Conservation (phyloP, 75 land plant species). For the Adiantum capillusveneris region DNA sequence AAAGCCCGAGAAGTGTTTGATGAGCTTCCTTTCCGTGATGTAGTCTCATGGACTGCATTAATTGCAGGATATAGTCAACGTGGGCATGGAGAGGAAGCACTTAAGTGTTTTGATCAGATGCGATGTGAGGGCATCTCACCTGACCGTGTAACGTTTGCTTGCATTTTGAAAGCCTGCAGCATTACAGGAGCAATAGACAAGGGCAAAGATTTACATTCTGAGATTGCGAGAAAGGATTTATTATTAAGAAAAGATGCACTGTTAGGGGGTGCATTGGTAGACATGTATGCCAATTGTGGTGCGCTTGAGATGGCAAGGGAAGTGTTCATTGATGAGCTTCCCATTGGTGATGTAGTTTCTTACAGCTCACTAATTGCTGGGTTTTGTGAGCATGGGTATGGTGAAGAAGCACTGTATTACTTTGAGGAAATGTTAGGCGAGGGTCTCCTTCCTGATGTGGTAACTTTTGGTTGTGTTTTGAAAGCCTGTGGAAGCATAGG, state of each 20-base stretch:
- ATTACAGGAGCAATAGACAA: neutral
- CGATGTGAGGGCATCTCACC: neutral
- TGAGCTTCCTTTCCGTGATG: slow-evolving; percentile 7
- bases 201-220: slow-evolving; percentile 7
- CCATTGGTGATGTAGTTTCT: slow-evolving; percentile 11
- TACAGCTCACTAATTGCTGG: slow-evolving; percentile 16
- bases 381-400: slow-evolving; percentile 12
- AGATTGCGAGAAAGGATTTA: slow-evolving; percentile 15
- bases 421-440: neutral
- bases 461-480: neutral
- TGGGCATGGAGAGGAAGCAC: slow-evolving; percentile 6
- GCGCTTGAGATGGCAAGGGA: slow-evolving; percentile 4
- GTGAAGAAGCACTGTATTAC: slow-evolving; percentile 3
- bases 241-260: neutral
- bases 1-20: slow-evolving; percentile 17
- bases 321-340: slow-evolving; percentile 6
- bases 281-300: slow-evolving; percentile 18
- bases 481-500: neutral
- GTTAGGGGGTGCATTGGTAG: slow-evolving; percentile 9
- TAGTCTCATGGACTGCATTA: slow-evolving; percentile 28
- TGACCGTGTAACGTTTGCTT: neutral
- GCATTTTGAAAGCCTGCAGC: slow-evolving; percentile 3
- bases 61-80: slow-evolving; percentile 13
- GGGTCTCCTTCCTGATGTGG: slow-evolving; percentile 1
- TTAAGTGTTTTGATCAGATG: slow-evolving; percentile 6